Base-by-base conservation (phyloP, 2,329 filamentous ascomycete genomes). In the Lecanicillium sp. region DNA sequence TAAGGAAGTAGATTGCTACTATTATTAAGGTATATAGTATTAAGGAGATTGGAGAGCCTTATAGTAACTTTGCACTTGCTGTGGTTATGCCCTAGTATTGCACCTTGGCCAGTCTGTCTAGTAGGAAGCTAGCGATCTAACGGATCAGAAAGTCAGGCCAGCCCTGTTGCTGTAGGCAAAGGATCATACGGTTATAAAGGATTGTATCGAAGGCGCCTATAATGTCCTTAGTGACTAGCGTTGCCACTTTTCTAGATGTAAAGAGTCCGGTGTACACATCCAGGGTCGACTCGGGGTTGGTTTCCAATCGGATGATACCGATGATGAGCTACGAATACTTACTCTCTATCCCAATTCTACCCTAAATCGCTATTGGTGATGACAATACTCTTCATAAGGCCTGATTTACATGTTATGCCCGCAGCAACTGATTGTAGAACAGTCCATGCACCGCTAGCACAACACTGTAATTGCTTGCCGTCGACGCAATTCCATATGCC, bases 401-500 rank as follows among this genome's bases (percentile, higher is more conserved):
- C 33, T n/a, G 33, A 17, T 4, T 13, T 13, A 17, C 33, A 35
- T 14, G 17, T 14, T 5, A 17, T 35, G 13, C 33, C 33, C 17
- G 33, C 33, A 20, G 33, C 33, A 12, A 35, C 9, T 13, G 33
- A 17, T 17, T 19, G 17, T 10, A 14, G 17, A 35, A 17, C 11
- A 12, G 17, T 19, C 33, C 33, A 35, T 4, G 33, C 20, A 13
- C 33, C 33, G 13, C 65, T 71, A 13, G 75, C 76, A 48, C 77
- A 81, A 39, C 74, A 74, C 58, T 81, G 76, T 65, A 77, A 81
- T 33, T 66, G 62, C 18, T 55, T 58, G 34, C 74, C 74, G n/a
- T 59, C 62, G 17, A 77, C 59, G 51, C 77, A 81, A 57, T 74
- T 72, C 72, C 73, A 81, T n/a, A 56, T 49, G 14, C 77, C 77